phyloP scores from a whole-genome alignment of 306 rosid species.

The Macrotyloma uniflorum region DNA sequence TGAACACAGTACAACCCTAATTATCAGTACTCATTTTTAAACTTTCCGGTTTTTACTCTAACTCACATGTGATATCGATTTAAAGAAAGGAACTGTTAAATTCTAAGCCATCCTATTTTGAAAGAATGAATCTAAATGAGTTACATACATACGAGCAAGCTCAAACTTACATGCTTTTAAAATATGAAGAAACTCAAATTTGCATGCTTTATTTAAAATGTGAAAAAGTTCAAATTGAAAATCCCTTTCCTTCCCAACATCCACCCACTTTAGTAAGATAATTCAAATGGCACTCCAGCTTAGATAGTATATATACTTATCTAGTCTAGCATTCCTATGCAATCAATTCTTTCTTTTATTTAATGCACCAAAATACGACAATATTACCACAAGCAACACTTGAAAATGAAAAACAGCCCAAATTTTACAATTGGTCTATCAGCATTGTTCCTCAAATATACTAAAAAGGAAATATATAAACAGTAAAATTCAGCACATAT shows the following conservation, averaged over 20 bases:
- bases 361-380: not conserved
- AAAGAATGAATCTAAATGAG: not conserved
- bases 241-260: not conserved
- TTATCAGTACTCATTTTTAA: too few relatives aligned
- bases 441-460: constrained; percentile 6
- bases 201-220: not conserved
- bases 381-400: constrained; percentile 5
- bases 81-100: not conserved
- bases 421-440: not conserved
- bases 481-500: not conserved
- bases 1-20: not conserved
- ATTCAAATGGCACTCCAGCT: not conserved
- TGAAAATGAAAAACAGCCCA: constrained; percentile 7
- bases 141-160: too few relatives aligned
- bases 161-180: too few relatives aligned
- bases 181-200: too few relatives aligned
- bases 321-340: not conserved
- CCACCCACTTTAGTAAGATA: not conserved
- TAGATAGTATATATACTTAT: not conserved
- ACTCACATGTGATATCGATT: not conserved
- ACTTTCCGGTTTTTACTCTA: too few relatives aligned
- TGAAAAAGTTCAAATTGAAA: not conserved
- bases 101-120: not conserved
- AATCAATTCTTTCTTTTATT: not conserved
- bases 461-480: constrained; percentile 15